phyloP scores from a whole-genome alignment of 257 asterid genomes.

The Solanum pennellii region DNA sequence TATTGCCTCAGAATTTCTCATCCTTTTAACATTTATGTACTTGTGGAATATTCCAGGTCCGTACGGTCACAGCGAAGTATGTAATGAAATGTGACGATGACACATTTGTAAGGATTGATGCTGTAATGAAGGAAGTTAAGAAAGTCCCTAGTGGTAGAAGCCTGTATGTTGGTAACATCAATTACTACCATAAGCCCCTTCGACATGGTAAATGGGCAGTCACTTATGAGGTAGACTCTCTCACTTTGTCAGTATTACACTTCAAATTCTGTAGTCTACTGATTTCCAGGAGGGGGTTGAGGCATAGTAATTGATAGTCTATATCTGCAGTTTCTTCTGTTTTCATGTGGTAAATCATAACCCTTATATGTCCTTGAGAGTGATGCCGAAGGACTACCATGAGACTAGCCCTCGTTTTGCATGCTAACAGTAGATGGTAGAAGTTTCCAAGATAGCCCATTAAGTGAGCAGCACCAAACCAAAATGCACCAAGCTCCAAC shows the following conservation, averaged over 20 bases:
- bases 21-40: not conserved
- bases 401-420: not conserved
- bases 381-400: not conserved
- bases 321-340: not conserved
- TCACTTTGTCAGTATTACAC: not conserved
- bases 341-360: not conserved
- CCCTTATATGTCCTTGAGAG: not conserved
- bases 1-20: not conserved
- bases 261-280: not conserved
- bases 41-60: slow-evolving; percentile 41
- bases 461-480: not conserved
- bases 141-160: slow-evolving; percentile 41
- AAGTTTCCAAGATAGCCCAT: not conserved
- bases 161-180: slow-evolving; percentile 83
- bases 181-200: slow-evolving; percentile 83
- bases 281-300: not conserved
- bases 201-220: slow-evolving; percentile 99
- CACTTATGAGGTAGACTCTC: slow-evolving; percentile 64
- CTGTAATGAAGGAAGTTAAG: slow-evolving; percentile 60
- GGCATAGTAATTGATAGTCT: not conserved
- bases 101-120: slow-evolving; percentile 89
- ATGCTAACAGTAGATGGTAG: not conserved
- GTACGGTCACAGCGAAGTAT: slow-evolving; percentile 53
- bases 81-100: slow-evolving; percentile 97
- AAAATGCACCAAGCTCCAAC: not conserved